These are phyloP conservation scores for Cytospora paraplurivora DNA, from an alignment of 2,329 filamentous ascomycete genomes.

Conservation along the genomic window DNA sequence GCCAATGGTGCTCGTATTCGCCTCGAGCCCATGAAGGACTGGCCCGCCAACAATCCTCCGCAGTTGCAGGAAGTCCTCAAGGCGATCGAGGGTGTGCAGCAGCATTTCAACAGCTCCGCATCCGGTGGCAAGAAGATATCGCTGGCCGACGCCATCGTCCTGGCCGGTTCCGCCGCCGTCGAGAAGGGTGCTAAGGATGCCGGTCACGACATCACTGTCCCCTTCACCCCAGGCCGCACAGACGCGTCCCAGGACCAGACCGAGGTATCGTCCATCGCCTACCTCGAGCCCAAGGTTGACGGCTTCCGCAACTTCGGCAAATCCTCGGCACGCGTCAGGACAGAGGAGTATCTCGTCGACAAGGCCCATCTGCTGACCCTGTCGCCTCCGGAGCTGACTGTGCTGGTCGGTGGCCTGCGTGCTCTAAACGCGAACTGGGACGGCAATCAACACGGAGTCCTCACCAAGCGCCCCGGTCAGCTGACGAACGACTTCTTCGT, in stretches of 20 bases:
- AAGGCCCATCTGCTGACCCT: conserved; percentile 70
- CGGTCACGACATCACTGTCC: conserved; percentile 57
- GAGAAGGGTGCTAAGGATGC: conserved; percentile 66
- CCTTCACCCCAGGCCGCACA: conserved; percentile 72
- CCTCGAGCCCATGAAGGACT: conserved; percentile 70
- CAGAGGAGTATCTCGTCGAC: conserved; percentile 73
- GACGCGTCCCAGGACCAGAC: conserved; percentile 75
- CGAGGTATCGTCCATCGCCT: conserved; percentile 62
- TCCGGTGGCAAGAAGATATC: conserved; percentile 69
- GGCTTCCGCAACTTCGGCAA: conserved; percentile 80
- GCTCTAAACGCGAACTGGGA: conserved; percentile 71
- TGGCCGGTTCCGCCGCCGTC: conserved; percentile 69
- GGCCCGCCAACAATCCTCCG: conserved; percentile 73
- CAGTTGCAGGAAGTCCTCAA: conserved; percentile 64
- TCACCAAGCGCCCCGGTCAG: conserved; percentile 67
- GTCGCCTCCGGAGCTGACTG: conserved; percentile 70
- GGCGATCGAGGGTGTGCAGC: conserved; percentile 65
- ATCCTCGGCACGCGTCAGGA: conserved; percentile 59
- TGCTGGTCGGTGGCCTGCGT: conserved; percentile 72
- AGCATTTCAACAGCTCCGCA: conserved; percentile 64
- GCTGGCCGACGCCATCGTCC: conserved; percentile 76
- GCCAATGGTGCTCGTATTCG: conserved; percentile 80
- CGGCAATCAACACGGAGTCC: conserved; percentile 65
- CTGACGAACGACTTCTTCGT: conserved; percentile 82
- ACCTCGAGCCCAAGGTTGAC: conserved; percentile 71